These are phyloP conservation scores for Ramularia endophylla DNA, from an alignment of 2,329 filamentous ascomycete species.

Conservation along the genomic window DNA sequence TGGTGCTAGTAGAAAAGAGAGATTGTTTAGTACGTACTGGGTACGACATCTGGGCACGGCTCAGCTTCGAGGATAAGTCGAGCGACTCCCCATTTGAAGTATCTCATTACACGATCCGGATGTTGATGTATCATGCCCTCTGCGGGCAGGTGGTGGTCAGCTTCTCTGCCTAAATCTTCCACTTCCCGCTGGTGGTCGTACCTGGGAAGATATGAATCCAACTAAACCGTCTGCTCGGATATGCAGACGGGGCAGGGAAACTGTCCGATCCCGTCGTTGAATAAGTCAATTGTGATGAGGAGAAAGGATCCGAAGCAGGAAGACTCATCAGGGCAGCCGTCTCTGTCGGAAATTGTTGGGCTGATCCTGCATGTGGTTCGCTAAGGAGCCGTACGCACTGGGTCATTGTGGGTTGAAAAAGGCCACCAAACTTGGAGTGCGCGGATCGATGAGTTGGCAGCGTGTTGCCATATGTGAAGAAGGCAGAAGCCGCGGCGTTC, in stretches of 20 bases:
- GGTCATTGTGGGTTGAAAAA: slow-evolving; percentile 83
- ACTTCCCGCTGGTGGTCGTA: no score
- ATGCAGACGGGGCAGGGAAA: slow-evolving; percentile 67
- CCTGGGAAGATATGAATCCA: slow-evolving; percentile 56
- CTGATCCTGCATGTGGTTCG: slow-evolving; percentile 27
- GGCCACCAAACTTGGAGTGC: slow-evolving; percentile 73
- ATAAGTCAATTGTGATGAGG: slow-evolving; percentile 49
- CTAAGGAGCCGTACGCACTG: slow-evolving; percentile 83
- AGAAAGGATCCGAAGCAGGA: slow-evolving; percentile 50
- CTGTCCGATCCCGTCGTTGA: slow-evolving; percentile 61
- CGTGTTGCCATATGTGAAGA: slow-evolving; percentile 86
- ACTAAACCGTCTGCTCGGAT: slow-evolving; percentile 60
- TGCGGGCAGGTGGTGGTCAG: slow-evolving; percentile 96
- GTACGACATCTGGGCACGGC: slow-evolving; percentile 79
- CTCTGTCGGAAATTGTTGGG: slow-evolving; percentile 12
- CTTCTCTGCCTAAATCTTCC: no score
- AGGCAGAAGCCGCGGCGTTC: slow-evolving; percentile 64
- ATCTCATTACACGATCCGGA: slow-evolving; percentile 70
- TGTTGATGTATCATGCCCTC: slow-evolving; percentile 93
- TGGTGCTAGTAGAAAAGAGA: no score
- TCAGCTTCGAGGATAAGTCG: slow-evolving; percentile 85
- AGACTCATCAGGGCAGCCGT: slow-evolving; percentile 8
- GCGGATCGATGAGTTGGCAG: slow-evolving; percentile 78
- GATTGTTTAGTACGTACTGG: no score
- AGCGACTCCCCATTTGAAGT: slow-evolving; percentile 97